Evolutionary conservation across 176 grass and related monocot species (phyloP), one percentile per base, ranked within the genome.

Genomic region (Bonia amplexicaulis): DNA sequence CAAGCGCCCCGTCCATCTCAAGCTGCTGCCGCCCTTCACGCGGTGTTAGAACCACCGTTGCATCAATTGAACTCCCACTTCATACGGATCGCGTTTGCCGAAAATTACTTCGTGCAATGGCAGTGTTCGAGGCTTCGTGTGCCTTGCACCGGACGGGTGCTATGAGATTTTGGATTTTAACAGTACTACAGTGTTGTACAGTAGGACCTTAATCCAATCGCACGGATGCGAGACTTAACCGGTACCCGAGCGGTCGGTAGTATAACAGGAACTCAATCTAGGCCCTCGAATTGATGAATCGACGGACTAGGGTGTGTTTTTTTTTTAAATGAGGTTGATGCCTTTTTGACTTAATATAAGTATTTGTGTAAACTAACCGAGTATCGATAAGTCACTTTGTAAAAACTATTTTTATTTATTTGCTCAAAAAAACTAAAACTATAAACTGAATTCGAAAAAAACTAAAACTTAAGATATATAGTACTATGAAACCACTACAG

Each of bases 331-430:
- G 0, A 0, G 0, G 1, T 5, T 0, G 35, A 37, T 37, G 5
- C 0, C 5, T 37, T 37, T 37, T 37, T 0, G 2, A 0, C 5
- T 0, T 37, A 37, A 37, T 0, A 37, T 5, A 6, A 37, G 0
- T 37, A 37, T 37, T 37, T 37, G 0, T 37, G 0, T 37, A 0
- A 37, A 37, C 0, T 0, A 37, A 35, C 0, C 0, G 0, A 37
- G 5, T 37, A 37, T 37, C 0, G 4, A 37, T 37, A 33, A 3
- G 0, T 0, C 3, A 33, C 0, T 33, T 3, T 3, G 0, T 33
- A 33, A 33, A 33, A 33, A 33, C 3, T 33, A 3, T 33, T 33
- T 33, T 33, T 33, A 0, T 33, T 33, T 33, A 3, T 33, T 33
- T 33, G 3, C 3, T 33, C 31, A 3, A 3, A 33, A 33, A 33